Evolutionary conservation across 768 basidiomycete genomes (phyloP), one percentile per base, ranked within the genome.

Genomic region (Paxillus involutus): DNA sequence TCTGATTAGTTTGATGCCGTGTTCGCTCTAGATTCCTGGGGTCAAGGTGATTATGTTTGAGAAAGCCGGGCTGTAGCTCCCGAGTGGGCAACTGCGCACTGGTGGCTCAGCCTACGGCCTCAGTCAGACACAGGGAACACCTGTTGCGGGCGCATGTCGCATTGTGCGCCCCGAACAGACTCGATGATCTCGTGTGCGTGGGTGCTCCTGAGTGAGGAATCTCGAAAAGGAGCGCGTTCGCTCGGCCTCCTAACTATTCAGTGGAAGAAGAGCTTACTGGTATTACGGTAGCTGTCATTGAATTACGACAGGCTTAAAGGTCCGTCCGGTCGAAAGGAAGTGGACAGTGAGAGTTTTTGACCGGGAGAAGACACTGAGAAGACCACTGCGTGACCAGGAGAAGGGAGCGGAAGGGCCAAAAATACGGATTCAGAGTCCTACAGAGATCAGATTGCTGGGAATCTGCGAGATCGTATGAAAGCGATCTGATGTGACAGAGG

Each of bases 281-380:
- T 33, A 33, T 12, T 53, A 56, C 36, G 54, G 54, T 13, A 55
- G 19, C 17, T 19, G 26, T 43, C 16, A 13, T 21, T 52, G 45
- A 39, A 44, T 29, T 52, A 47, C 48, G 32, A 45, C 7, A 36
- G 17, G 44, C 39, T 17, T 6, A 36, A 44, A 49, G 59, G 47
- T 59, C 60, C 60, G 62, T 39, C 62, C 61, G 62, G 40, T 19
- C 8, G 44, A 51, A 46, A 33, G 44, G 50, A 41, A 24, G 10
- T 35, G n/a, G 21, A 24, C n/a, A 29, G 45, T 53, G 58, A 35
- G 58, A 54, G 49, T 46, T 41, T 51, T 51, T 35, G 48, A 59
- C 54, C 30, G 47, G 51, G 49, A 53, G 48, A 59, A n/a, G n/a
- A n/a, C n/a, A n/a, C n/a, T n/a, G n/a, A n/a, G n/a, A n/a, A 49